Evolutionary conservation across 192 early-diverging fungal species (phyloP), one percentile per base, ranked within the genome.

Genomic region (Backusella luteola): DNA sequence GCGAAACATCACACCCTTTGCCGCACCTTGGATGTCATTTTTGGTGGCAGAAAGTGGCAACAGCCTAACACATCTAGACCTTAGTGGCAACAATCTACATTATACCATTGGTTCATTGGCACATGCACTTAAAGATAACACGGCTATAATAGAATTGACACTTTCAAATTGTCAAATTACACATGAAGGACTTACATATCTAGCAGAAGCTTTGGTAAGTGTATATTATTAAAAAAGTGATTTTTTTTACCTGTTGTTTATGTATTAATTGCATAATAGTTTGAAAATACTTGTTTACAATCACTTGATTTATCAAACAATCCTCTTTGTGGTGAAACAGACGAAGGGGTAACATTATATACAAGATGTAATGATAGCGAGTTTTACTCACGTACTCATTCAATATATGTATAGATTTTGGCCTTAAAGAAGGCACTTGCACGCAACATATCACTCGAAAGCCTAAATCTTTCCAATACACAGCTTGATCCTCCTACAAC

Each of bases 181-280:
- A 38, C 70, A 77, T 39, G 77, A 80, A 4, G 85, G 87, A 32
- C 84, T 85, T n/a, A 36, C 29, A 11, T 36, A 80, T 19, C 38
- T 90, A 42, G 84, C 86, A 5, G 86, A 87, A 32, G 77, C 81
- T 39, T 74, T 89, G 69, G 88, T 89, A 85, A 44, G 78, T 67
- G 19, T 26, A 32, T 7, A 19, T 46, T 7, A 19, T 46, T 19
- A 0, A 39, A 39, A 39, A 32, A 63, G 15, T 19, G 7, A 32
- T 23, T 21, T 23, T 21, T 11, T 36, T 38, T 5, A 41, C 34
- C 3, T 53, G 59, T 29, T 15, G 15, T 34, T 23, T 23, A 38
- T n/a, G 7, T 69, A 3, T 44, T 34, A 44, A 34, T 72, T 49
- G 17, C 12, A 19, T 32, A 26, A 49, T 59, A 67, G 74, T 4